Percentiles rank a stretch among this genome's conserved stretches.
phyloP scores from a whole-genome alignment of 78 protist genomes.

The Planoprotostelium fungivorum region DNA sequence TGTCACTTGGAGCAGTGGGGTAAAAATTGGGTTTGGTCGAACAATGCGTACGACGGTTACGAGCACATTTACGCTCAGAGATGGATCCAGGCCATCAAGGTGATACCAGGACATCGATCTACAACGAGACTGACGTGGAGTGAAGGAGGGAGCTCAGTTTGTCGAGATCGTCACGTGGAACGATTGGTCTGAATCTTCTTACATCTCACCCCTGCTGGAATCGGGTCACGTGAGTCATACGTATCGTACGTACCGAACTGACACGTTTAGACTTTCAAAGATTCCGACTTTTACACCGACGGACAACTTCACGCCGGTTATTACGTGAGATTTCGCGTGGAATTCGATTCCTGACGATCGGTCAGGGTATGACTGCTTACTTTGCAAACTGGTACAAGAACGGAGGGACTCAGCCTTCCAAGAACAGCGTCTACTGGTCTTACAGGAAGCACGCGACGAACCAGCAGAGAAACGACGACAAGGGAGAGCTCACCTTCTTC shows the following conservation, averaged over 20 bases:
- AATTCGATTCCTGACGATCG: too few species aligned
- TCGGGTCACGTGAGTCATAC: too few species aligned
- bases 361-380: background rate
- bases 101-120: too few species aligned
- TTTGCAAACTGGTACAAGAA: background rate
- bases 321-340: too few species aligned
- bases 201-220: background rate
- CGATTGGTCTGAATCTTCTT: background rate
- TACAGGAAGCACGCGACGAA: background rate
- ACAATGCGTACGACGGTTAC: too few species aligned
- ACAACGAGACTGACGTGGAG: too few species aligned
- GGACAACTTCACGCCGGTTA: background rate
- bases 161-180: background rate
- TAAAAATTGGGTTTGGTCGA: background rate
- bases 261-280: background rate
- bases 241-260: too few species aligned
- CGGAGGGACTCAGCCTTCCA: background rate
- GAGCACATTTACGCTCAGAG: background rate
- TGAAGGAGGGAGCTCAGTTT: too few species aligned
- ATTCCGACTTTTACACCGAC: background rate
- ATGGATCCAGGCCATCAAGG: background rate
- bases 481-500: background rate
- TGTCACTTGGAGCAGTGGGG: background rate
- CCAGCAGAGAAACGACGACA: background rate
- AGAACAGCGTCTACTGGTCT: background rate